Evolutionary conservation across 352 stramenopile species (phyloP), one percentile per base, ranked within the genome.

Genomic region (Elongisporangium senticosum): DNA sequence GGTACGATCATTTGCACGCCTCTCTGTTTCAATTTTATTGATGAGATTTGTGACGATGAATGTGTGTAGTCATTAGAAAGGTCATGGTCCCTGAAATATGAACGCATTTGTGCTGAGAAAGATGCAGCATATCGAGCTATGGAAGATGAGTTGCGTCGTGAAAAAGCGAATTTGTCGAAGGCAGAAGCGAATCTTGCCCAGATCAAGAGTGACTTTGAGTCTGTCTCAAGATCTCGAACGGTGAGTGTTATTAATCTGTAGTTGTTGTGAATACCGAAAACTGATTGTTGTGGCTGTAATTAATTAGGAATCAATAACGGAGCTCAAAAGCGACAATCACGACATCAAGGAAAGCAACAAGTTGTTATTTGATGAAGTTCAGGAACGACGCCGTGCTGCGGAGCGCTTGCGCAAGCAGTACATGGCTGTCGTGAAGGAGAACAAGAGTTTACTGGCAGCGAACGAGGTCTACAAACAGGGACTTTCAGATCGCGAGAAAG

Each of bases 311-410:
- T 43, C 33, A 43, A 43, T 43, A 17, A 17, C 43, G 5, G 59
- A 73, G 28, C 47, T 75, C 13, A 69, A 79, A n/a, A 62, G 62
- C 5, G 74, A 82, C 23, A 74, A 75, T 37, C 19, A 70, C 4
- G 77, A 72, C 40, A 55, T 89, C 11, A 83, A 87, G 52, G 75
- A 87, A 58, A 90, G 77, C 59, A 90, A 90, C 40, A 72, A 75
- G 0, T 56, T 90, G 55, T 67, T 90, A 15, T 68, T 76, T 39
- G 67, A 75, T 54, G 81, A 90, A 49, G 60, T 90, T 1, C 73
- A 85, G 50, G 78, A 87, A 26, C 74, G 77, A 17, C 68, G 75
- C 14, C 70, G 69, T 19, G 77, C 77, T 22, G 68, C 70, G 3
- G 73, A 85, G 10, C 71, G 84, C 54, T 69, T 71, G 23, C 78